These are phyloP conservation scores for Amaranthus palmeri DNA, from an alignment of 148 eudicot species.

Conservation along the genomic window DNA sequence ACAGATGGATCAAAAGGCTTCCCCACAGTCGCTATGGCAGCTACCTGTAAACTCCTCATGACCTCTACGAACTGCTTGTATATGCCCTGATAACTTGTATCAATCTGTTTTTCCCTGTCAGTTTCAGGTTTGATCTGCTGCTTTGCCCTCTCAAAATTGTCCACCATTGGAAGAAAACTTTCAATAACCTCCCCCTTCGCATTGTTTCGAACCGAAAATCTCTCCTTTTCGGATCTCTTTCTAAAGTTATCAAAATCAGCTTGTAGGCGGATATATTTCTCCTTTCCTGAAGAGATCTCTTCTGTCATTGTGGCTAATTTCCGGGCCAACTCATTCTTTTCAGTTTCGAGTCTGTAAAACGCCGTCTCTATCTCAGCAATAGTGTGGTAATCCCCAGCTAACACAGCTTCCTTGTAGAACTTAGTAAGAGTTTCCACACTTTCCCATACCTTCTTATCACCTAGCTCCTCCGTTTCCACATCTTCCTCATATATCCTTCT, in stretches of 20 bases:
- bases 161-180: slow-evolving; percentile 90
- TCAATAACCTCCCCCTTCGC: slow-evolving; percentile 87
- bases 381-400: slow-evolving; percentile 49
- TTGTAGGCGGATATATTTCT: slow-evolving; percentile 68
- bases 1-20: slow-evolving; percentile 94
- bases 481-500: slow-evolving; percentile 26
- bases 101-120: slow-evolving; percentile 75
- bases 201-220: slow-evolving; percentile 49
- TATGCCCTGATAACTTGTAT: slow-evolving; percentile 91
- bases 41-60: slow-evolving; percentile 73
- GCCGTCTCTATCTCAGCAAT: slow-evolving; percentile 54
- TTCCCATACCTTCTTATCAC: slow-evolving; percentile 18
- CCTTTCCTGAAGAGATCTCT: slow-evolving; percentile 70
- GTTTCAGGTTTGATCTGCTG: slow-evolving; percentile 71
- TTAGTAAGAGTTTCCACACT: slow-evolving; percentile 46
- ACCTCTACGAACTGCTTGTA: slow-evolving; percentile 97
- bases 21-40: slow-evolving; percentile 74
- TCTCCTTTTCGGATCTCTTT: slow-evolving; percentile 87
- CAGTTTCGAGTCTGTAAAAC: slow-evolving; percentile 46
- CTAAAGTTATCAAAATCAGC: slow-evolving; percentile 95
- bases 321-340: slow-evolving; percentile 51
- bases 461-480: slow-evolving; percentile 26
- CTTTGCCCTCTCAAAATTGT: slow-evolving; percentile 87
- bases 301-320: slow-evolving; percentile 43
- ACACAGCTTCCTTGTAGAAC: slow-evolving; percentile 64